phyloP scores from a whole-genome alignment of 495 filamentous ascomycete genomes.

The Chaetomium cochliodes region DNA sequence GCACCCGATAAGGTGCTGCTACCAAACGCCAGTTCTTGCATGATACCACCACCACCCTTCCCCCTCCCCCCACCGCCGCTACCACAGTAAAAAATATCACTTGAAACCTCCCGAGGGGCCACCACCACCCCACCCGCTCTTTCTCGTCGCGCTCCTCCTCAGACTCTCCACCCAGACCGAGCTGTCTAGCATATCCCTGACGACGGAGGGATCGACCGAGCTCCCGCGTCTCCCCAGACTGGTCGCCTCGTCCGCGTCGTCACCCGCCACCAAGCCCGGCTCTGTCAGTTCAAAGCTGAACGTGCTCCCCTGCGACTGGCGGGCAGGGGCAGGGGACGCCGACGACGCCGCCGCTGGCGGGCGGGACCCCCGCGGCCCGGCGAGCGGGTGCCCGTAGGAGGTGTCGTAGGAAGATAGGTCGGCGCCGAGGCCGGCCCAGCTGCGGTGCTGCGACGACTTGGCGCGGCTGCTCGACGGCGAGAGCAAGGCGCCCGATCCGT shows the following conservation, averaged over 20 bases:
- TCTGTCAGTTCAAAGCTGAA: constrained; percentile 51
- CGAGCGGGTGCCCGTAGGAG: constrained; percentile 44
- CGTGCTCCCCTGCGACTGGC: constrained; percentile 26
- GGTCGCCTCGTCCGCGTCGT: constrained; percentile 30
- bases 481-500: constrained; percentile 27
- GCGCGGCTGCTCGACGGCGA: constrained; percentile 39
- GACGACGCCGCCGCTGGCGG: background rate
- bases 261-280: constrained; percentile 13
- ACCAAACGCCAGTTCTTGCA: constrained; percentile 10
- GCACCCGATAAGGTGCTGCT: background rate
- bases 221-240: constrained; percentile 52
- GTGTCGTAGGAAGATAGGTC: constrained; percentile 47
- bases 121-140: constrained; percentile 19
- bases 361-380: constrained; percentile 35
- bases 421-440: constrained; percentile 40
- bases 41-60: background rate
- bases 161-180: constrained; percentile 94
- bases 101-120: constrained; percentile 18
- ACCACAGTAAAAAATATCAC: constrained; percentile 10
- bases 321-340: background rate
- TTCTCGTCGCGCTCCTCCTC: constrained; percentile 79
- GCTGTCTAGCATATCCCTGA: constrained; percentile 76
- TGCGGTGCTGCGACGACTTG: constrained; percentile 32
- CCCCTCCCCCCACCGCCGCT: background rate
- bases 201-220: constrained; percentile 71